A percentile compares a stretch with the other conserved stretches of the same genome.
Evolutionary conservation across 2,329 filamentous ascomycete genomes (phyloP).

Genomic region (Immersiporthe knoxdaviesiana): DNA sequence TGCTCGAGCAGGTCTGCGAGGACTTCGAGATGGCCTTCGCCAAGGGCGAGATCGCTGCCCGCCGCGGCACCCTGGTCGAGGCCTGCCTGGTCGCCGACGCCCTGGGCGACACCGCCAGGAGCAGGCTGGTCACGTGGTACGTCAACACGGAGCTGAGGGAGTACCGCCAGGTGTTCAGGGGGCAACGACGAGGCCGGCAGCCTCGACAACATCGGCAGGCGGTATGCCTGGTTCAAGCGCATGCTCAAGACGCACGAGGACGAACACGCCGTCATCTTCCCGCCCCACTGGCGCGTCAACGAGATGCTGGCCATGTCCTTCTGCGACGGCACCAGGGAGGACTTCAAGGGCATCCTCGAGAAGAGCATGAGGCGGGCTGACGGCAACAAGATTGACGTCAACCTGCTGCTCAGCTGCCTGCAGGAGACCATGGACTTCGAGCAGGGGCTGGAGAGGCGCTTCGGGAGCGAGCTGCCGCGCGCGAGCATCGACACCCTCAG

Average conservation of each 20-base stretch:
- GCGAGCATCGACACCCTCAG: conserved; percentile 89
- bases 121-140: conserved; percentile 90
- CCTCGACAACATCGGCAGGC: conserved; percentile 91
- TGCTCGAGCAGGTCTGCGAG: conserved; percentile 97
- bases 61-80: conserved; percentile 75
- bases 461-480: conserved; percentile 69
- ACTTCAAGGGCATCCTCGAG: conserved; percentile 92
- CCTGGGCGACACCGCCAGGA: conserved; percentile 82
- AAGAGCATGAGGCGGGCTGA: conserved; percentile 79
- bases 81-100: conserved; percentile 95
- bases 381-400: conserved; percentile 83
- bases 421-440: conserved; percentile 98
- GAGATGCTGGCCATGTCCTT: conserved; percentile 90
- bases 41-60: conserved; percentile 76
- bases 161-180: conserved; percentile 91
- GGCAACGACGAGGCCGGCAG: conserved; percentile 96
- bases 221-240: conserved; percentile 95
- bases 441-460: conserved; percentile 83
- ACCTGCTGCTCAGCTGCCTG: conserved; percentile 82
- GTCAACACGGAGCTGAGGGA: conserved; percentile 96
- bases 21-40: conserved; percentile 97
- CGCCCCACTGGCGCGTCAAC: conserved; percentile 83
- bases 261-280: conserved; percentile 88
- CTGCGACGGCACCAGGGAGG: conserved; percentile 92
- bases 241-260: conserved; percentile 96